Percentiles rank a stretch among this genome's conserved stretches.
These are phyloP conservation scores for Metschnikowia sp. DNA, from an alignment of 805 yeast species.

Conservation along the genomic window DNA sequence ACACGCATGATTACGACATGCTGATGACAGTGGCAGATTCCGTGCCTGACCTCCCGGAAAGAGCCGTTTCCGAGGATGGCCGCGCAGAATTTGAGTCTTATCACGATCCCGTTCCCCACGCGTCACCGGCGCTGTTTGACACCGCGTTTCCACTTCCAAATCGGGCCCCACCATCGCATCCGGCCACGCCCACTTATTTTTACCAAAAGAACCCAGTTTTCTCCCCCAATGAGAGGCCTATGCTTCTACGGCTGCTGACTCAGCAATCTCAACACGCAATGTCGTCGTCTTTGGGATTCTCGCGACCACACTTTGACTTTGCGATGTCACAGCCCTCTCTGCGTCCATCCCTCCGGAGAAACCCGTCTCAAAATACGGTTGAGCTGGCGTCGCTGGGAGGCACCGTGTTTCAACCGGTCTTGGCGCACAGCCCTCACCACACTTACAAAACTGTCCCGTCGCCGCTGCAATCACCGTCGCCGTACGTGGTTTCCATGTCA, in stretches of 20 bases:
- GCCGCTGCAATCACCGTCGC: slow-evolving; percentile 4
- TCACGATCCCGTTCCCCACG: slow-evolving; percentile 1
- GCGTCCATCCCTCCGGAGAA: slow-evolving; percentile 32
- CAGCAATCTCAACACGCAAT: slow-evolving; percentile 6
- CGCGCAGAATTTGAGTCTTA: background rate
- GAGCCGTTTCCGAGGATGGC: background rate
- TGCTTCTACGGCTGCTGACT: slow-evolving; percentile 12
- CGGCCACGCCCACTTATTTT: slow-evolving; percentile 2
- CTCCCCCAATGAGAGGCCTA: slow-evolving; percentile 11
- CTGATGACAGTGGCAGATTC: slow-evolving; percentile 1
- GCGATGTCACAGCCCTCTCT: slow-evolving; percentile 1
- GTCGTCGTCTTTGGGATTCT: slow-evolving; percentile 4
- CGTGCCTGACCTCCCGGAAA: background rate
- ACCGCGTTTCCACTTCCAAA: background rate
- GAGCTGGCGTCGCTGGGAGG: slow-evolving; percentile 24
- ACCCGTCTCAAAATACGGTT: slow-evolving; percentile 35
- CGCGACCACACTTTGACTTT: slow-evolving; percentile 5
- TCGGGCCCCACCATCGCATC: slow-evolving; percentile 3
- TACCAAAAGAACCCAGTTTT: slow-evolving; percentile 2
- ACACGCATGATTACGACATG: slow-evolving; percentile 39
- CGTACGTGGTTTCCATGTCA: slow-evolving; percentile 35
- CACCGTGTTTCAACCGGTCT: slow-evolving; percentile 6
- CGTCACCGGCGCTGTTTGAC: slow-evolving; percentile 2
- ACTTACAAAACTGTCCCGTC: background rate
- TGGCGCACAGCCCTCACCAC: background rate